phyloP scores from a whole-genome alignment of 805 yeast genomes.

The Ogataea angusta region DNA sequence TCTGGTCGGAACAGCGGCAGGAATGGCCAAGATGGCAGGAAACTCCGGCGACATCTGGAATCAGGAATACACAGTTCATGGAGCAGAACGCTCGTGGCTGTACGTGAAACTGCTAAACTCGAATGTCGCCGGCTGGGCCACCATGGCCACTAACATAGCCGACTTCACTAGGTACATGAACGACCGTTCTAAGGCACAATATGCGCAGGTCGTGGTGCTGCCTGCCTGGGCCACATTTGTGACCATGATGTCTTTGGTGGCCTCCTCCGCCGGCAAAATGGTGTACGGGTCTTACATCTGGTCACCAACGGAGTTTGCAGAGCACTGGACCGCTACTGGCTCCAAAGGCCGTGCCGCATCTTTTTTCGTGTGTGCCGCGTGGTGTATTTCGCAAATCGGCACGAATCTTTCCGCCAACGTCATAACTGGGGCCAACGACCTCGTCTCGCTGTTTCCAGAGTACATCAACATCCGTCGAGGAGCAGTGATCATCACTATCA shows the following conservation, averaged over 20 bases:
- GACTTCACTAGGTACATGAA: slow-evolving; percentile 39
- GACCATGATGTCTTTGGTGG: slow-evolving; percentile 34
- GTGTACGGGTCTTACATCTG: slow-evolving; percentile 42
- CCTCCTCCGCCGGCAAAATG: slow-evolving; percentile 35
- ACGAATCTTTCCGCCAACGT: slow-evolving; percentile 54
- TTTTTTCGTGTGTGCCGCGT: slow-evolving; percentile 20
- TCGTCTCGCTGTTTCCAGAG: slow-evolving; percentile 53
- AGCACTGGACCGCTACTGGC: slow-evolving; percentile 30
- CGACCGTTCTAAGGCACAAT: slow-evolving; percentile 30
- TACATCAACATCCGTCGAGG: slow-evolving; percentile 61
- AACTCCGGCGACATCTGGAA: slow-evolving; percentile 27
- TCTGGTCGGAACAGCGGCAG: slow-evolving; percentile 29
- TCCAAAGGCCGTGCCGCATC: slow-evolving; percentile 21
- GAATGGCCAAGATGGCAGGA: slow-evolving; percentile 33
- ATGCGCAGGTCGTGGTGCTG: slow-evolving; percentile 30
- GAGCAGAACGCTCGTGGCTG: slow-evolving; percentile 28
- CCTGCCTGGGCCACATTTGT: slow-evolving; percentile 27
- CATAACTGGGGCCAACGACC: slow-evolving; percentile 58
- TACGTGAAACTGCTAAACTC: slow-evolving; percentile 28
- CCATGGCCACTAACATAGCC: slow-evolving; percentile 36
- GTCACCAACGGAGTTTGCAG: slow-evolving; percentile 41
- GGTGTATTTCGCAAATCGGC: slow-evolving; percentile 35
- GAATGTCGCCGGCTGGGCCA: slow-evolving; percentile 35
- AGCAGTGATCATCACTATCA: slow-evolving; percentile 31
- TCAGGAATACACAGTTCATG: slow-evolving; percentile 19